Base-by-base conservation (phyloP, 495 filamentous ascomycete species). In the Talaromyces thailandensis region DNA sequence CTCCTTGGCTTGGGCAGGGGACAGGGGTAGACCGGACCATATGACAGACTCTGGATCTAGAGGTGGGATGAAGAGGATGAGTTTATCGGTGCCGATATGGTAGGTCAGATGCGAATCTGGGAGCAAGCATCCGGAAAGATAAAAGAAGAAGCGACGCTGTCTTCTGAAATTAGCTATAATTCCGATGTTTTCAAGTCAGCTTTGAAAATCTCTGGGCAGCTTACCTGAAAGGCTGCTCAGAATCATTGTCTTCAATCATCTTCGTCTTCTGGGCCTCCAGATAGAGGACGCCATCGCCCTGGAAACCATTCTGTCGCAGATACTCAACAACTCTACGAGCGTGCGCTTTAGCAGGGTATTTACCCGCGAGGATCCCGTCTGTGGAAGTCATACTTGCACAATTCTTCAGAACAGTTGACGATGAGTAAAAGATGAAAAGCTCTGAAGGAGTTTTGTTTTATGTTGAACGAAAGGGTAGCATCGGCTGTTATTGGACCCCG, bases 291-390 rank as follows among this genome's bases (percentile, higher is more conserved):
- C 75, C 76, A 35, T 67, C 64, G 21, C 65, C 67, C 45, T 70
- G 67, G 63, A 76, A 62, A 9, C 68, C 71, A 55, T 67, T 68
- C 43, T 71, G 58, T 58, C 72, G 62, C 14, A 98, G 88, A 67
- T 85, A 86, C 60, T 90, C 84, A 16, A 84, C 88, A n/a, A 97
- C 92, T 66, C 85, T 85, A 65, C 84, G 81, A 45, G 89, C 90
- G 74, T 98, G 94, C 24, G 82, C 81, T 75, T 97, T 98, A 48
- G 91, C 95, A n/a, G 94, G 95, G 72, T 98, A 98, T 74, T 96
- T 96, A 55, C 85, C 87, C n/a, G 9, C 26, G 14, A 60, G 62
- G 6, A 62, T 56, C 4, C 25, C 51, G 6, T 62, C 53, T 3
- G 51, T 18, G 29, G 48, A 53, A 4, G 51, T n/a, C 53, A 51